Evolutionary conservation across 768 basidiomycete genomes (phyloP).

Genomic region (Naganishia vishniacii): DNA sequence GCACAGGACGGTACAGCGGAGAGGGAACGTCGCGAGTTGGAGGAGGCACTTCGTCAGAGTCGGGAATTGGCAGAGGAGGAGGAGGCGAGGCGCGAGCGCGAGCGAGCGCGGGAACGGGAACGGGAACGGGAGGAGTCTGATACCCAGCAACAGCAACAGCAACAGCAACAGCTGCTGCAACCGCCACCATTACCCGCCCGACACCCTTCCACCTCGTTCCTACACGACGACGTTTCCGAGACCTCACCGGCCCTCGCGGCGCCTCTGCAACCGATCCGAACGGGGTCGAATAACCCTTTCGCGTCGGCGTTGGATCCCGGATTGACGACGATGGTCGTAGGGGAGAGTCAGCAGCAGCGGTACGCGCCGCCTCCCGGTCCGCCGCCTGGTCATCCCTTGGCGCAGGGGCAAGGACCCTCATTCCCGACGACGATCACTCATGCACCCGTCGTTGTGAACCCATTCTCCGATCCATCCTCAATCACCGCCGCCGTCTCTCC

Average conservation of each 20-base stretch:
- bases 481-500: not conserved
- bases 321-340: not conserved
- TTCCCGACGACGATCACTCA: no score
- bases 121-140: not conserved
- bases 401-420: not conserved
- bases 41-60: constrained; percentile 39
- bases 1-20: not conserved
- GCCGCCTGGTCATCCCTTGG: not conserved
- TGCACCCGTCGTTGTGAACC: no score
- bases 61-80: constrained; percentile 37
- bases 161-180: not conserved
- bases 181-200: constrained; percentile 1
- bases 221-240: not conserved
- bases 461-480: constrained; percentile 15
- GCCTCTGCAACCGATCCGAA: constrained; percentile 15
- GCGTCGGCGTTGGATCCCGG: not conserved
- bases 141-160: not conserved
- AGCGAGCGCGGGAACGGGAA: constrained; percentile 20
- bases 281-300: constrained; percentile 25
- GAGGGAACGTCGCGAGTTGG: constrained; percentile 41
- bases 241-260: not conserved
- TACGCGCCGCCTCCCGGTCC: constrained; percentile 15
- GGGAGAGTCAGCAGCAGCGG: no score
- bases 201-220: not conserved
- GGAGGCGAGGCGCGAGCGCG: constrained; percentile 41